Evolutionary conservation across 306 rosid genomes (phyloP), one percentile per base, ranked within the genome.

Genomic region (Sicyos edulis): DNA sequence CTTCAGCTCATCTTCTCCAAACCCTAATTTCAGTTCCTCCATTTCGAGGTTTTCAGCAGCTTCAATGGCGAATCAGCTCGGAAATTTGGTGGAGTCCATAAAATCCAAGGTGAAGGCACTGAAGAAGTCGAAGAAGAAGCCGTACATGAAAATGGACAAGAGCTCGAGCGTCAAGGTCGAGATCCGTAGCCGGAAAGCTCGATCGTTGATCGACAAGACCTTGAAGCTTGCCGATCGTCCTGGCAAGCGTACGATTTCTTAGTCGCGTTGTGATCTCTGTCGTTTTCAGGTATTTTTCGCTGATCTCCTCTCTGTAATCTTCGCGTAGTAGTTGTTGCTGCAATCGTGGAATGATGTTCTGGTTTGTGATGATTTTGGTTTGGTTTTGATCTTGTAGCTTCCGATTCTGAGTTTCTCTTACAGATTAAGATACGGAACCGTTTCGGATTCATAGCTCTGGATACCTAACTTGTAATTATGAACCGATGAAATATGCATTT

Each of bases 101-200:
- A 92, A 92, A 53, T 88, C 91, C 6, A 90, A 92, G 83, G 96
- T 90, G 7, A 56, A 77, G 37, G 84, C 87, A 0, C 73, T 92
- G 85, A 85, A 80, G 84, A 83, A 77, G 67, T 68, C 83, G 10
- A 81, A 85, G 72, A 89, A 90, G 65, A 26, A 26, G 32, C 84
- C 96, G 1, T 90, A 92, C 80, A 13, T 92, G 1, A 92, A 88
- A 80, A 90, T 92, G 86, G 98, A 90, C 73, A 90, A 92, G 78
- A 92, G 98, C 79, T 86, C 96, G 2, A 92, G 96, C 60, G 96
- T 92, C 3, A 88, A 73, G 83, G 96, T 92, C 0, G 98, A 92
- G 87, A 92, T 92, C 84, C 96, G 96, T 4, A 92, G 98, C 91
- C 82, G 82, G 58, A 88, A 87, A 60, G 96, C 98, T 72, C 90